Evolutionary conservation across 1,139 yeast genomes (phyloP), one percentile per base, ranked within the genome.

Genomic region (Geotrichum siamense): DNA sequence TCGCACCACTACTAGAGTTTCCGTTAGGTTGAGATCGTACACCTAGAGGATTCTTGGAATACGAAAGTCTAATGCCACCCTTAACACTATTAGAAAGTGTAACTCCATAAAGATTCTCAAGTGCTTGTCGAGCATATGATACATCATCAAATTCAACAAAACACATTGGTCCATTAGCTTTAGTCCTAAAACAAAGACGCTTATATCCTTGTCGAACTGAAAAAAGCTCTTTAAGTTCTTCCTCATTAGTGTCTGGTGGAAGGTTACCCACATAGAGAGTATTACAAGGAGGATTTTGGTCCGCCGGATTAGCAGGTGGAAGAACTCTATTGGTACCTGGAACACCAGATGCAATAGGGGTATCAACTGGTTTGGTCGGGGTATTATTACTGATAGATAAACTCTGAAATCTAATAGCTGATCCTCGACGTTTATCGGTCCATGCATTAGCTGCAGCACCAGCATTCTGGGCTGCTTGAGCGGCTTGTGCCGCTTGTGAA

Each of bases 291-390:
- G 98, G 98, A 59, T 91, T 91, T 65, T 91, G 98, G 64, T 91
- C 98, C 2, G 98, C 98, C 1, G 98, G 98, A 56, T 91, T 91
- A 2, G 96, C 96, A 2, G 97, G 97, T 1, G 96, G 96, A 28
- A 96, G 91, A 21, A 89, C 65, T 20, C 70, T 57, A 20, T 40
- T 46, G 13, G 47, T 22, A 13, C 43, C 42, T 5, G 34, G 34
- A 30, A 30, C 17, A 12, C 53, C 52, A 30, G 34, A 16, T 10
- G 34, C 21, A 4, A 19, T 21, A 36, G 53, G 55, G n/a, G 58
- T 58, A 21, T 25, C 27, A 13, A 8, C 6, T 22, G 25, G 32
- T 15, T 9, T 39, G 17, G 32, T 9, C 15, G 12, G 13, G 23
- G 27, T 34, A n/a, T 26, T 28, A 22, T 28, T 27, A n/a, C 27